Percentiles rank a stretch among this genome's conserved stretches.
Evolutionary conservation across 2,329 filamentous ascomycete species (phyloP).

Genomic region (Cryphonectria carpinicola): DNA sequence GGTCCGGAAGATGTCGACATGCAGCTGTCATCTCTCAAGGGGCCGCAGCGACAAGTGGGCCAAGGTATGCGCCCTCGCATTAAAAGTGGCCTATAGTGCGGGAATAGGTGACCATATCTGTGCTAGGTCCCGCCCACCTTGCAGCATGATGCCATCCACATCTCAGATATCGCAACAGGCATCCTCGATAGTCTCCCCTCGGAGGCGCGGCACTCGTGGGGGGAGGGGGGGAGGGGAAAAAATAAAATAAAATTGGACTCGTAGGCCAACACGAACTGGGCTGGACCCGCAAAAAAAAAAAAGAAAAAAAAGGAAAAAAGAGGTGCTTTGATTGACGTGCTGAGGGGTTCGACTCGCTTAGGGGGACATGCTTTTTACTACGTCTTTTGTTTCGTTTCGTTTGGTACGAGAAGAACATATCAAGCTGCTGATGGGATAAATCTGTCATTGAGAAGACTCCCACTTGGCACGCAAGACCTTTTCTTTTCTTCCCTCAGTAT

Average conservation of each 20-base stretch:
- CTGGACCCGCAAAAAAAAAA: not conserved
- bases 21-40: constrained; percentile 9
- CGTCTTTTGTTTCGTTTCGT: not conserved
- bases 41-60: not conserved
- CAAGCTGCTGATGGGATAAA: not conserved
- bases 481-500: not conserved
- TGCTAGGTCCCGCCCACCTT: constrained; percentile 7
- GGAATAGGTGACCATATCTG: not conserved
- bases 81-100: not conserved
- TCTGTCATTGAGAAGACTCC: not conserved
- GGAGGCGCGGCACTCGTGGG: not conserved
- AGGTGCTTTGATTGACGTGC: not conserved
- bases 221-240: not conserved
- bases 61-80: constrained; percentile 1
- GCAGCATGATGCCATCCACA: constrained; percentile 22
- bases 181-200: not conserved
- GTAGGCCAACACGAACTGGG: not conserved
- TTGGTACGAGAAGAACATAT: constrained; percentile 1
- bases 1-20: constrained; percentile 18
- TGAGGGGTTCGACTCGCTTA: not conserved
- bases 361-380: not conserved
- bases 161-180: constrained; percentile 15
- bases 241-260: not conserved
- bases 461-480: not conserved
- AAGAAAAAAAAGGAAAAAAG: not conserved